Conservation (phyloP, 176 grass and related monocot species). For the Alloteropsis semialata region DNA sequence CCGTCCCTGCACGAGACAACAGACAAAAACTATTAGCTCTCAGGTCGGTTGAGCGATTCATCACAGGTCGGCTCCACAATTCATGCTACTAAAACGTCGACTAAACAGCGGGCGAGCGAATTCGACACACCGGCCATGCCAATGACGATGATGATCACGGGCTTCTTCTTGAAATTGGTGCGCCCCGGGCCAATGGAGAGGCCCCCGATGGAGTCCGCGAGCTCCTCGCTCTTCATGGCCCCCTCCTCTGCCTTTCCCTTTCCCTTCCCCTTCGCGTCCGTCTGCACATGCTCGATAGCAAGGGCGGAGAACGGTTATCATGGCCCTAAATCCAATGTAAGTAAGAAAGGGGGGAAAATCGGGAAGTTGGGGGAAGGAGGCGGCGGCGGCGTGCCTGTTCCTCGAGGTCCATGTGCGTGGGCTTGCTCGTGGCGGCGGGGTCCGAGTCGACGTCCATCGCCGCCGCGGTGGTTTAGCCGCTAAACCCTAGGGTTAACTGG, state of each 20-base stretch:
- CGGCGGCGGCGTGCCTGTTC: conserved; percentile 30
- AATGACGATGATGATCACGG: conserved; percentile 85
- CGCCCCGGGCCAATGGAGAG: conserved; percentile 51
- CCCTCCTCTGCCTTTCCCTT: conserved; percentile 44
- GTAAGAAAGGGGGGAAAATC: background rate
- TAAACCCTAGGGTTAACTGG: conserved; percentile 33
- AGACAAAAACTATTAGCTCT: background rate
- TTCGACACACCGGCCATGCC: conserved; percentile 76
- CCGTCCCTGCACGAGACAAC: conserved; percentile 50
- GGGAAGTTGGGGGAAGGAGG: background rate
- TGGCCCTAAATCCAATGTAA: background rate
- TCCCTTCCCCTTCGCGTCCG: conserved; percentile 34
- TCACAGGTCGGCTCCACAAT: background rate
- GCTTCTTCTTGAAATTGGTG: conserved; percentile 78
- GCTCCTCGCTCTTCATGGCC: conserved; percentile 49
- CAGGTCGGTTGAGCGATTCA: background rate
- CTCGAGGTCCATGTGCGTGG: conserved; percentile 47
- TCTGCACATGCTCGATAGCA: conserved; percentile 11
- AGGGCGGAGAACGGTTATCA: background rate
- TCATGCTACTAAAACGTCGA: background rate
- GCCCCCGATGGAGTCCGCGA: conserved; percentile 71
- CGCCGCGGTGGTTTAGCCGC: background rate
- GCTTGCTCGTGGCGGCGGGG: conserved; percentile 18
- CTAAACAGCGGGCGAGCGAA: background rate
- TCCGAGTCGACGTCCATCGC: conserved; percentile 37